These are phyloP conservation scores for Thalassiosira profunda DNA, from an alignment of 108 stramenopile genomes.

Conservation along the genomic window DNA sequence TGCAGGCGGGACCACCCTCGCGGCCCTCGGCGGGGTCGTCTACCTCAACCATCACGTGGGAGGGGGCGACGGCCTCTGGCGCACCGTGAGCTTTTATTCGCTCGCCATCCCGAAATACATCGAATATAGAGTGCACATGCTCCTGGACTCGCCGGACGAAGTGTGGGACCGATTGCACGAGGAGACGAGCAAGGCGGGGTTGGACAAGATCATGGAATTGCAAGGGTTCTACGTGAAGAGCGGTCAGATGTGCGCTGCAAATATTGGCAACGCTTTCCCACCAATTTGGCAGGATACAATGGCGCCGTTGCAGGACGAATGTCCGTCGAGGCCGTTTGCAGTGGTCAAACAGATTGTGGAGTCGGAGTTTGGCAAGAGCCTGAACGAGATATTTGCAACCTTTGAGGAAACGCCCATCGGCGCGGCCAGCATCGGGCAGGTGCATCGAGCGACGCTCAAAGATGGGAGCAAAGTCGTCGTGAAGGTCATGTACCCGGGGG, in stretches of 20 bases:
- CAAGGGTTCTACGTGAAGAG: slow-evolving; percentile 87
- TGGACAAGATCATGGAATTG: slow-evolving; percentile 82
- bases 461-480: slow-evolving; percentile 76
- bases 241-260: slow-evolving; percentile 87
- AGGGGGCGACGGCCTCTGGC: slow-evolving; percentile 56
- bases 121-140: slow-evolving; percentile 67
- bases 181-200: slow-evolving; percentile 52
- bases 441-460: slow-evolving; percentile 79
- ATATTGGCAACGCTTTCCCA: slow-evolving; percentile 87
- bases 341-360: slow-evolving; percentile 69
- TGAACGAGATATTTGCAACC: slow-evolving; percentile 61
- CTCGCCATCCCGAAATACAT: slow-evolving; percentile 72
- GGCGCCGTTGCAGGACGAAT: slow-evolving; percentile 83
- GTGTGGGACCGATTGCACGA: slow-evolving; percentile 73
- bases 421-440: slow-evolving; percentile 88
- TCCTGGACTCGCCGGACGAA: slow-evolving; percentile 56
- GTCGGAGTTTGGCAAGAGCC: slow-evolving; percentile 54
- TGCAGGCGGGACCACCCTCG: slow-evolving; percentile 30
- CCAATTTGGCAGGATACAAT: slow-evolving; percentile 86
- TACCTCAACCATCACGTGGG: slow-evolving; percentile 70
- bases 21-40: slow-evolving; percentile 38
- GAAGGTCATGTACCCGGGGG: slow-evolving; percentile 87
- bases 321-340: slow-evolving; percentile 62
- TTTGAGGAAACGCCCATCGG: slow-evolving; percentile 88
- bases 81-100: slow-evolving; percentile 61